Percentiles rank a stretch among this genome's conserved stretches.
These are phyloP conservation scores for Psidium guajava DNA, from an alignment of 345 rosid genomes.

Conservation along the genomic window DNA sequence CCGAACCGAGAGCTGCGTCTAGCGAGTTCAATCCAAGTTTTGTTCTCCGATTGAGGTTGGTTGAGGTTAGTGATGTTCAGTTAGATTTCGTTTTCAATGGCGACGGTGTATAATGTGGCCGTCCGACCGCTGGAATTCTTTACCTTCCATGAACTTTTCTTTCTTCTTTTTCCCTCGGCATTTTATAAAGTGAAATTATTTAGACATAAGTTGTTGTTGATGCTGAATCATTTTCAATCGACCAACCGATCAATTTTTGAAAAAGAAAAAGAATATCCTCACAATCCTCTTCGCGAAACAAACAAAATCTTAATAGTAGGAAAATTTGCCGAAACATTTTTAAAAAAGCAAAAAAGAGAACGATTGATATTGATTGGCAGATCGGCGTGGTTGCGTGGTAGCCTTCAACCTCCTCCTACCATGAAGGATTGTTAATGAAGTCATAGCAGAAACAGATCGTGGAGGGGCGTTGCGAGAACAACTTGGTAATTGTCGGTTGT, in stretches of 20 bases:
- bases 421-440: conserved; percentile 18
- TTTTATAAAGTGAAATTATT: not conserved
- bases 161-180: not conserved
- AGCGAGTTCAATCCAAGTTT: not conserved
- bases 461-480: not conserved
- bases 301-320: too few relatives aligned
- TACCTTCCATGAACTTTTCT: not conserved
- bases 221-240: too few relatives aligned
- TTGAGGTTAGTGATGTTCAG: not conserved
- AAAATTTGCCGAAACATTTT: too few relatives aligned
- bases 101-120: not conserved
- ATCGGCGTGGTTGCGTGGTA: conserved; percentile 1
- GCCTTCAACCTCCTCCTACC: conserved; percentile 15
- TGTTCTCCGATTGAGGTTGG: not conserved
- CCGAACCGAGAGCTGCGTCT: not conserved
- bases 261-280: too few relatives aligned
- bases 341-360: not conserved
- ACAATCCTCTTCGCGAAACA: too few relatives aligned
- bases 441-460: not conserved
- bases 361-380: not conserved
- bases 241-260: too few relatives aligned
- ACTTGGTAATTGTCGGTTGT: conserved; percentile 25
- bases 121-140: not conserved
- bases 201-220: too few relatives aligned
- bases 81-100: not conserved